Percentiles rank a stretch among this genome's conserved stretches.
These are phyloP conservation scores for Penicillium sp. DNA, from an alignment of 2,329 filamentous ascomycete genomes.

Conservation along the genomic window DNA sequence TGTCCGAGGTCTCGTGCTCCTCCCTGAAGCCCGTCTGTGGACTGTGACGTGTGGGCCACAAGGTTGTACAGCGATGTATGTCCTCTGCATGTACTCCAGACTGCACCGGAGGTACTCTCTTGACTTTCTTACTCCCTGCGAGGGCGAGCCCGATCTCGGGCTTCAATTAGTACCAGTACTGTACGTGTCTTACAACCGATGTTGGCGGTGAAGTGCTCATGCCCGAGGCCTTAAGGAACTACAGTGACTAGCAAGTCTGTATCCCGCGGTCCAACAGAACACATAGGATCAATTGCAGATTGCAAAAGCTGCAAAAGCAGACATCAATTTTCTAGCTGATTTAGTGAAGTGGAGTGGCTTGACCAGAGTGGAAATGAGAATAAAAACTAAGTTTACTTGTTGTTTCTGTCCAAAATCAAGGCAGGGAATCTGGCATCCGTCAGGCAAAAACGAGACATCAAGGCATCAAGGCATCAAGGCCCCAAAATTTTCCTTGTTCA, in stretches of 20 bases:
- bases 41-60: neutral
- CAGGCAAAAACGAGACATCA: neutral
- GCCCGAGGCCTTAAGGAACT: too few relatives aligned
- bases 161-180: neutral
- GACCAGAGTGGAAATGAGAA: too few relatives aligned
- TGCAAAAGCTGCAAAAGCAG: too few relatives aligned
- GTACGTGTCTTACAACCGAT: too few relatives aligned
- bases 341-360: too few relatives aligned
- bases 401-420: neutral
- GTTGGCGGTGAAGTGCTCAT: too few relatives aligned
- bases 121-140: slow-evolving; percentile 5
- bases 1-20: slow-evolving; percentile 13
- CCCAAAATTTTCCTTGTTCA: too few relatives aligned
- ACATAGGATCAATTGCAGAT: neutral
- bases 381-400: neutral
- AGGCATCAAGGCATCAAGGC: neutral
- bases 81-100: slow-evolving; percentile 23
- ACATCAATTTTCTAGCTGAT: too few relatives aligned
- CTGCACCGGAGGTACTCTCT: neutral
- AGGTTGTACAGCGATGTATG: slow-evolving; percentile 8
- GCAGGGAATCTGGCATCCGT: neutral
- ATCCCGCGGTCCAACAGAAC: too few relatives aligned
- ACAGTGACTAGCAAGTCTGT: too few relatives aligned
- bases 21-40: neutral
- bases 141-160: slow-evolving; percentile 25